Conservation (phyloP, 495 filamentous ascomycete species). For the Corynascus novoguineensis region DNA sequence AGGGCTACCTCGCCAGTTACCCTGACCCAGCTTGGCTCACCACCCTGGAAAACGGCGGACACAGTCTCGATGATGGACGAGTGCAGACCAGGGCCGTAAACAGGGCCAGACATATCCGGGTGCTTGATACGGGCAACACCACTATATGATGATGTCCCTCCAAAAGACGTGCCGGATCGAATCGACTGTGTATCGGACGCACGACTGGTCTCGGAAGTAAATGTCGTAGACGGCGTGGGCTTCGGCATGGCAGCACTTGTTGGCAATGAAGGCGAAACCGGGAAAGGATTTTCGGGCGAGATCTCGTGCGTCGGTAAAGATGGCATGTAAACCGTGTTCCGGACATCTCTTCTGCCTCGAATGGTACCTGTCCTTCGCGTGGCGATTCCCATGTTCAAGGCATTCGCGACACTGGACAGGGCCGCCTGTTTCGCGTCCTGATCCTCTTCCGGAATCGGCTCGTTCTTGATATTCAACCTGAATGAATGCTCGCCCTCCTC, state of each 20-base stretch:
- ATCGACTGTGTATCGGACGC: slow-evolving; percentile 87
- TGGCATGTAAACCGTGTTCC: slow-evolving; percentile 79
- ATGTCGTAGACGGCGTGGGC: slow-evolving; percentile 39
- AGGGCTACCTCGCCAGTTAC: slow-evolving; percentile 90
- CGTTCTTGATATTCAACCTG: slow-evolving; percentile 86
- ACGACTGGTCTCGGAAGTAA: slow-evolving; percentile 48
- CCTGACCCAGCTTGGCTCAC: slow-evolving; percentile 61
- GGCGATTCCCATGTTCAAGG: slow-evolving; percentile 57
- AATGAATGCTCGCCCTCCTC: slow-evolving; percentile 65
- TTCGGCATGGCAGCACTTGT: slow-evolving; percentile 29
- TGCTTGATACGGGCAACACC: slow-evolving; percentile 61
- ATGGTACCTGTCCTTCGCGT: slow-evolving; percentile 68
- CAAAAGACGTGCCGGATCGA: slow-evolving; percentile 76
- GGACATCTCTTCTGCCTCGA: slow-evolving; percentile 82
- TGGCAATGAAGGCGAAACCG: slow-evolving; percentile 44
- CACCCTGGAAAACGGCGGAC: slow-evolving; percentile 74
- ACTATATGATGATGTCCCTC: slow-evolving; percentile 31
- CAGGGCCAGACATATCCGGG: slow-evolving; percentile 70
- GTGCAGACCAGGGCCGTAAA: slow-evolving; percentile 69
- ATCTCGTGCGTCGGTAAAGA: slow-evolving; percentile 36
- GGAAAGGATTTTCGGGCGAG: slow-evolving; percentile 38
- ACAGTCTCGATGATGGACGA: slow-evolving; percentile 90
- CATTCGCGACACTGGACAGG: slow-evolving; percentile 85
- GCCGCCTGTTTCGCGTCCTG: slow-evolving; percentile 76
- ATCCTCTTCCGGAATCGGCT: slow-evolving; percentile 91